Evolutionary conservation across 2,329 filamentous ascomycete genomes (phyloP).

Genomic region (Monosporascus sp.): DNA sequence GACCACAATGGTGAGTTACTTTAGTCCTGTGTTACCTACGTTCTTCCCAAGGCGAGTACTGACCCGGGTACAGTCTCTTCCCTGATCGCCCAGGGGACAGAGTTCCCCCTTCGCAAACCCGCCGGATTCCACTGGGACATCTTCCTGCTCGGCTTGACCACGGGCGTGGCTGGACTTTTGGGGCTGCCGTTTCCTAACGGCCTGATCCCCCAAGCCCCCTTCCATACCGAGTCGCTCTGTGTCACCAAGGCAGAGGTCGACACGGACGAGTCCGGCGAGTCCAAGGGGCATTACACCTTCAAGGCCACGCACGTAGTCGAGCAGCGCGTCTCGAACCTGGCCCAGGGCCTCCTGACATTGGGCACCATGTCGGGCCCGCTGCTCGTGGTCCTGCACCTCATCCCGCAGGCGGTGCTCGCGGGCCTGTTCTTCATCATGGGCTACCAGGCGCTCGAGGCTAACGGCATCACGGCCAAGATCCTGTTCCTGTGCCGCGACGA

Average conservation of each 20-base stretch:
- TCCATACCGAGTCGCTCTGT: slow-evolving; percentile 74
- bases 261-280: slow-evolving; percentile 46
- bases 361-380: slow-evolving; percentile 75
- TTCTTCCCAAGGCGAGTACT: slow-evolving; percentile 3
- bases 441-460: slow-evolving; percentile 68
- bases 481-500: slow-evolving; percentile 64
- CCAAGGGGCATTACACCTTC: slow-evolving; percentile 51
- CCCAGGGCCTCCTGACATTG: slow-evolving; percentile 71
- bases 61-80: slow-evolving; percentile 57
- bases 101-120: slow-evolving; percentile 75
- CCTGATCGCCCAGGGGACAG: slow-evolving; percentile 75
- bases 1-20: slow-evolving; percentile 69
- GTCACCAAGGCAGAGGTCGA: slow-evolving; percentile 56
- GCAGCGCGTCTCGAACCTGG: slow-evolving; percentile 73
- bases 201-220: slow-evolving; percentile 77
- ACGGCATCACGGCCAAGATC: slow-evolving; percentile 72
- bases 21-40: neutral
- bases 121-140: slow-evolving; percentile 84
- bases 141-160: slow-evolving; percentile 74
- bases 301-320: slow-evolving; percentile 63
- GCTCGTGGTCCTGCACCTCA: slow-evolving; percentile 67
- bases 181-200: slow-evolving; percentile 79
- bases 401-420: slow-evolving; percentile 74
- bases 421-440: slow-evolving; percentile 85
- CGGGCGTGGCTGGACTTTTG: slow-evolving; percentile 67